Base-by-base conservation (phyloP, 2,329 filamentous ascomycete species). In the Cladosporium sp. region DNA sequence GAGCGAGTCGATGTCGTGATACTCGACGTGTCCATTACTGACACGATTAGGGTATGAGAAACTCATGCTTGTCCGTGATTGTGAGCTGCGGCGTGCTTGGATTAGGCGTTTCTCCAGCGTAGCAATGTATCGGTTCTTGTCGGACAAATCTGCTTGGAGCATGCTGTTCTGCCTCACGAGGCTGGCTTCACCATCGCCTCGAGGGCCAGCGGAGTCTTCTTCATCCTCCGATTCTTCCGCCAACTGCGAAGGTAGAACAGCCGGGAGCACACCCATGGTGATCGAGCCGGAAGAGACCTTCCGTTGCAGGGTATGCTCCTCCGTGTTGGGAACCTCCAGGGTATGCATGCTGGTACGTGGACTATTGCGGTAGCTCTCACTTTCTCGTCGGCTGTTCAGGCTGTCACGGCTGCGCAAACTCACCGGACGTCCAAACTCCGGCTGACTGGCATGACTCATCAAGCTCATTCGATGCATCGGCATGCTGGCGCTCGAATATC, bases 111-210 rank as follows among this genome's bases (percentile, higher is more conserved):
- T 95, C 76, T 99, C 94, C 12, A 99, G 77, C 0, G 94, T 97
- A 28, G 89, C 84, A 66, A 97, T 97, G 73, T 99, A 99, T 34
- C 94, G 88, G 67, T 94, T 97, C 78, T 96, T 97, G 75, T 99
- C 94, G n/a, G 84, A 85, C 49, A 99, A 82, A 72, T 99, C 94
- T n/a, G 92, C 86, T 73, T 96, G 94, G 50, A 99, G 77, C n/a
- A 95, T 89, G 51, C 87, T 85, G 66, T 97, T 92, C 70, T 97
- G 94, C n/a, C 90, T 84, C 43, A 87, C 79, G 51, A 95, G 76
- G 22, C 89, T 90, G 7, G 94, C 94, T 25, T 84, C 88, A 1
- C 92, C 93, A 67, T 97, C 92, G 17, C 89, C 92, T 69, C 88
- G 93, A 68, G 95, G 91, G 52, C 90, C 92, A 8, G 57, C 75